Percentiles rank a stretch among this genome's conserved stretches.
These are phyloP conservation scores for Trichophaea hybrida DNA, from an alignment of 2,329 filamentous ascomycete species.

Conservation along the genomic window DNA sequence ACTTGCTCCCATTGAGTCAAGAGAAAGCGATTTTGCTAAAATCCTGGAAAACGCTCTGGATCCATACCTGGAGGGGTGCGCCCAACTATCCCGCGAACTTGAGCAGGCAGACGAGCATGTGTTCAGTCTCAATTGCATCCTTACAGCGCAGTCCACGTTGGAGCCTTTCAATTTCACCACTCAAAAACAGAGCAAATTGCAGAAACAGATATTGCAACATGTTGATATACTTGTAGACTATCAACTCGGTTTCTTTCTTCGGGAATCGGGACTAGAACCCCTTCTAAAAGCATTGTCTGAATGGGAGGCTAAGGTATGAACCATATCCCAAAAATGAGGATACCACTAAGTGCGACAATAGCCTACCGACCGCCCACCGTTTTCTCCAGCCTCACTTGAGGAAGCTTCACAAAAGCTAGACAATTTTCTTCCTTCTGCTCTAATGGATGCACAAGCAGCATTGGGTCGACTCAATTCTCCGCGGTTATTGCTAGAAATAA, in stretches of 20 bases:
- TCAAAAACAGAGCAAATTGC: conserved; percentile 41
- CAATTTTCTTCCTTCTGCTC: conserved; percentile 77
- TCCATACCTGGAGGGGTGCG: conserved; percentile 66
- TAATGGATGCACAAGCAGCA: conserved; percentile 81
- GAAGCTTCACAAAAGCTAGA: conserved; percentile 64
- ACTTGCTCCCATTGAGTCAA: conserved; percentile 44
- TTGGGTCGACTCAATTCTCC: conserved; percentile 60
- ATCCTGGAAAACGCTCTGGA: conserved; percentile 69
- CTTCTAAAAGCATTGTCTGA: conserved; percentile 45
- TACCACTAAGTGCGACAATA: conserved; percentile 4
- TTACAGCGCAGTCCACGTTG: conserved; percentile 40
- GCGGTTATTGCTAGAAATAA: conserved; percentile 56
- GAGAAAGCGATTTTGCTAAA: conserved; percentile 53
- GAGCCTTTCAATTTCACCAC: conserved; percentile 27
- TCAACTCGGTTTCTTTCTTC: conserved; percentile 58
- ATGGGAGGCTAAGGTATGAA: conserved; percentile 15
- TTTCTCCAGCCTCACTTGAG: conserved; percentile 43
- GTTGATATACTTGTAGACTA: conserved; percentile 45
- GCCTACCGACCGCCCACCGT: conserved; percentile 38
- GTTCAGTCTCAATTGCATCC: conserved; percentile 58
- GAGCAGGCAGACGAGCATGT: conserved; percentile 46
- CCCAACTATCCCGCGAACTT: conserved; percentile 50
- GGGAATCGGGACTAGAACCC: conserved; percentile 55
- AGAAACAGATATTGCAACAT: conserved; percentile 42
- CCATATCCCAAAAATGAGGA: background rate